Percentiles rank a stretch among this genome's conserved stretches.
Evolutionary conservation across 345 rosid genomes (phyloP).

Genomic region (Eucalyptus decipiens): DNA sequence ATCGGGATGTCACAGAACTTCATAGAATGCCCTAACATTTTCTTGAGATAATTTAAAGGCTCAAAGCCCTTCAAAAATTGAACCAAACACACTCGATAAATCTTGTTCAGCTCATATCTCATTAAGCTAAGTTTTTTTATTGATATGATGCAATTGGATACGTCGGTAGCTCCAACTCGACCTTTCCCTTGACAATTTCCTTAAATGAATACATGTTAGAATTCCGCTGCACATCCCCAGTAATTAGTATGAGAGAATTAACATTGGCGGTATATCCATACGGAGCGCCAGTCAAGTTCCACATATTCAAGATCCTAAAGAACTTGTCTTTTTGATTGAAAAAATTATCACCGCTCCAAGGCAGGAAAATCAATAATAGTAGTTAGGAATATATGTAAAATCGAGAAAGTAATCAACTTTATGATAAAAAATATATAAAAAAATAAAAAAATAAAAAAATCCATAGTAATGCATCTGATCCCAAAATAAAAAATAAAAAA

Average conservation of each 20-base stretch:
- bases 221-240: not conserved
- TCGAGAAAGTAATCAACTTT: not conserved
- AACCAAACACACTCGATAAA: not conserved
- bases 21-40: too few relatives aligned
- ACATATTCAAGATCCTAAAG: not conserved
- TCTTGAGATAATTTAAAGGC: too few relatives aligned
- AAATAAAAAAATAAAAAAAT: too few relatives aligned
- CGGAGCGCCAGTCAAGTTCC: not conserved
- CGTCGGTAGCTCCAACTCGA: not conserved
- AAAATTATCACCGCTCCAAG: not conserved
- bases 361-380: not conserved
- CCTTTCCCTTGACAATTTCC: not conserved
- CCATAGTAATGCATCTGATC: not conserved
- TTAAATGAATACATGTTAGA: not conserved
- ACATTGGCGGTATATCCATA: not conserved
- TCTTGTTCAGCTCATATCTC: not conserved
- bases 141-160: not conserved
- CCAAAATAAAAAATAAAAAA: too few relatives aligned
- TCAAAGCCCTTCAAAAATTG: too few relatives aligned
- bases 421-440: not conserved
- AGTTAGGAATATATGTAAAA: not conserved
- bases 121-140: not conserved
- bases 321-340: not conserved
- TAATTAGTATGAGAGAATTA: not conserved
- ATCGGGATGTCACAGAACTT: too few relatives aligned